Evolutionary conservation across 805 yeast genomes (phyloP), one percentile per base, ranked within the genome.

Genomic region (Candida nonsorbophila): DNA sequence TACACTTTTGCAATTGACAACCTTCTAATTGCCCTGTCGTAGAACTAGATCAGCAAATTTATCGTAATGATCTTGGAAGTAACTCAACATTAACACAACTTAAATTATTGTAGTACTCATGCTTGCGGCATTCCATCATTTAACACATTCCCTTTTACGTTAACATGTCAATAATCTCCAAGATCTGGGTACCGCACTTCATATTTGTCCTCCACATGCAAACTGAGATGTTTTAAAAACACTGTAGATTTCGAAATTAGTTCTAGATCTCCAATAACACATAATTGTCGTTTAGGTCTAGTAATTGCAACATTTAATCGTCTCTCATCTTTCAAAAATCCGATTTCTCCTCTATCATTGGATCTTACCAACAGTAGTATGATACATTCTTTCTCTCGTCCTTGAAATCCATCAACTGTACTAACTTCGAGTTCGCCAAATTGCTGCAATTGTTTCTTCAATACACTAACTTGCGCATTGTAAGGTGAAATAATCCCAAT

Each of bases 371-470:
- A 53, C 2, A 92, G 71, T 8, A 92, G 58, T 1, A 90, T 68
- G 5, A 90, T 86, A 0, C 78, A 80, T 44, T 88, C 94, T 52
- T 90, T 92, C 49, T 90, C 98, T 37, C 97, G 65, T 1, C 98
- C 98, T 60, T 90, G 98, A 47, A 90, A 92, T 1, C 97, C 97
- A 58, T 90, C 98, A 4, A 90, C 90, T 0, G 97, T 85, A 4
- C 94, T 76, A 0, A 88, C 73, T 47, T 90, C 97, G 5, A 90
- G 59, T 1, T 34, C 37, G 4, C 32, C 32, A 14, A 21, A 11
- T 27, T 57, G 59, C 4, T 50, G 51, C 2, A 82, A 38, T 7
- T 63, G 31, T 23, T 57, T 62, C 38, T 77, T 76, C 17, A 90
- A 41, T 9, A 72, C 46, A 0, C 79, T 52, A 1, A 87, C 94